Evolutionary conservation across 805 yeast species (phyloP), one percentile per base, ranked within the genome.

Genomic region (Wilhelminamyces savonicus): DNA sequence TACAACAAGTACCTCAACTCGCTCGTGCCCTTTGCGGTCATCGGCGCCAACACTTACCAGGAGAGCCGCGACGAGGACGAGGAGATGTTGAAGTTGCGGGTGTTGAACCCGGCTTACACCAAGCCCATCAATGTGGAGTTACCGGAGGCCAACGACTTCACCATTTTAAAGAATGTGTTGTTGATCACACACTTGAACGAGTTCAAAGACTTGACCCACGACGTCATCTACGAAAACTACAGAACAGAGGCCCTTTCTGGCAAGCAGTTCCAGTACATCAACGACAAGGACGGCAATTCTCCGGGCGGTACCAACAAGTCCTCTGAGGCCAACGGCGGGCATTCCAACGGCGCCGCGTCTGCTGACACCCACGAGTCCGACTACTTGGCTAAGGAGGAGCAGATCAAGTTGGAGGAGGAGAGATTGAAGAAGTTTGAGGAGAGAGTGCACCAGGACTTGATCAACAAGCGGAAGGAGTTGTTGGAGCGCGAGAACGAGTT

Each of bases 181-280:
- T 71, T 87, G 48, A 81, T 83, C 46, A 78, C 92, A 12, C 95
- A 86, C 59, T 70, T 87, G 56, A 79, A 79, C 52, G 96, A 87
- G 51, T 76, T 87, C 56, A 85, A 85, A 59, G 96, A 87, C 46
- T 70, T 74, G 48, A 87, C 97, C 6, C 94, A 83, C 53, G 95
- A 86, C 52, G 71, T 78, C 23, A 63, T 87, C 40, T 87, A 87
- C 56, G 97, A 87, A 56, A 79, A 78, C 51, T 87, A 87, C 59
- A 79, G 97, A 69, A 83, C 95, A 7, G 86, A 78, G 48, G 87
- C 88, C 12, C 69, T 83, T 39, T 76, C 85, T 17, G 79, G 82
- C 18, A 80, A 76, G 36, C 63, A 54, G 48, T 62, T 66, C 52
- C 62, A 62, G 34, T 64, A 66, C 40, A 49, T 37, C 29, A 38